These are phyloP conservation scores for Verticillium klebahnii DNA, from an alignment of 2,329 filamentous ascomycete species.

Conservation along the genomic window DNA sequence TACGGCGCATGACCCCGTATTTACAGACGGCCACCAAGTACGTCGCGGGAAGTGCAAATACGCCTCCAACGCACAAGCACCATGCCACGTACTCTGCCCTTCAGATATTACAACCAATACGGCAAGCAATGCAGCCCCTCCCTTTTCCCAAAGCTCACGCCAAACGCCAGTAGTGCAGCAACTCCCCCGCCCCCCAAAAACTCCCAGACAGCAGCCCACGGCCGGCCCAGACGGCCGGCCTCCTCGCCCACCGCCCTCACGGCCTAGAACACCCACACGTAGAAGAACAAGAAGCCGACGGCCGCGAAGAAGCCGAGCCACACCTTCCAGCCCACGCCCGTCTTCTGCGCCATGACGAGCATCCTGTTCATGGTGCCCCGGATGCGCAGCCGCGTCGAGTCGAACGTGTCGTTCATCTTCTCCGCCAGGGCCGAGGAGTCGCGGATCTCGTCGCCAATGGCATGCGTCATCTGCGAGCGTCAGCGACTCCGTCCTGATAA, in stretches of 20 bases:
- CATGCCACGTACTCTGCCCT: too few relatives aligned
- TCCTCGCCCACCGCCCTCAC: conserved; percentile 13
- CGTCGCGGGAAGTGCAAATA: too few relatives aligned
- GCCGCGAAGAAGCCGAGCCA: conserved; percentile 88
- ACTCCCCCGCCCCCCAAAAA: too few relatives aligned
- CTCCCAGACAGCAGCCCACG: not conserved
- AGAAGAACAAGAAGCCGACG: conserved; percentile 79
- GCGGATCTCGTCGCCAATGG: conserved; percentile 93
- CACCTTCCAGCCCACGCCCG: conserved; percentile 92
- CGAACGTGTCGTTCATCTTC: conserved; percentile 94
- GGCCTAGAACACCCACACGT: conserved; percentile 79
- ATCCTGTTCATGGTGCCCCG: conserved; percentile 95
- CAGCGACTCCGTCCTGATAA: not conserved
- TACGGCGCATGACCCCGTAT: too few relatives aligned
- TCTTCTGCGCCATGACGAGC: conserved; percentile 90
- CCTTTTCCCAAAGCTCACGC: too few relatives aligned
- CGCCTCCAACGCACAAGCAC: too few relatives aligned
- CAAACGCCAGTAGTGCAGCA: too few relatives aligned
- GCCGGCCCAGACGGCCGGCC: not conserved
- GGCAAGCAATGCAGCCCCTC: too few relatives aligned
- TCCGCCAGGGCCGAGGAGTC: conserved; percentile 84
- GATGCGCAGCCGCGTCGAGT: conserved; percentile 74
- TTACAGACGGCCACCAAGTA: too few relatives aligned
- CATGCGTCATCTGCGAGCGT: conserved; percentile 67
- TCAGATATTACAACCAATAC: too few relatives aligned